Evolutionary conservation across 179 eudicot genomes (phyloP), one percentile per base, ranked within the genome.

Genomic region (Camellia oleifera): DNA sequence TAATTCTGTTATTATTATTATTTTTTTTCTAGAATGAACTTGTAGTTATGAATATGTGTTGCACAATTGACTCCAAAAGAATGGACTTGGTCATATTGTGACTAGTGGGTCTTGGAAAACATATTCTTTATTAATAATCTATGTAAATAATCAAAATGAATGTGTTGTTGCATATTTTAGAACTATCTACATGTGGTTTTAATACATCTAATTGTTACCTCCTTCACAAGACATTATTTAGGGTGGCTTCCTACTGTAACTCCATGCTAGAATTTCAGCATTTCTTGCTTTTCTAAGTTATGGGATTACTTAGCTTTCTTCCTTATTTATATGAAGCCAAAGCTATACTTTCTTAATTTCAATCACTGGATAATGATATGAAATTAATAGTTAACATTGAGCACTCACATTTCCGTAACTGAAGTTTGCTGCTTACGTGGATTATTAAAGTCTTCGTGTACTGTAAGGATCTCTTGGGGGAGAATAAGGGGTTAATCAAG

Each of bases 31-130:
- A 32, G 32, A 32, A 20, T 44, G 56, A 17, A 4, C 17, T 18
- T 63, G 7, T 48, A 18, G 42, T 52, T 77, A 12, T 63, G 52
- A 67, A 3, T 42, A 66, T 14, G 73, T 66, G 68, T 57, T 78
- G 20, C 48, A 64, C 63, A 4, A 2, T 76, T 83, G 42, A 32
- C 72, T 76, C 26, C 68, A 46, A 58, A 76, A 68, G 56, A 72
- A 61, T 53, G 18, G 20, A 46, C 54, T 68, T 18, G 32, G 23
- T 17, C 64, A 26, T 50, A 72, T 73, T 73, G 7, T 73, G 13
- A 48, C 62, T n/a, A 67, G 79, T 56, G 23, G 48, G 75, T 58
- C 32, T 32, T 32, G 32, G 32, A 32, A 32, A 13, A 32, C 17
- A 67, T 13, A 4, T 13, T 17, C 15, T 32, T 32, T 17, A 14